Conservation (phyloP, 192 early-diverging fungal genomes). For the Neocallimastix lanati region DNA sequence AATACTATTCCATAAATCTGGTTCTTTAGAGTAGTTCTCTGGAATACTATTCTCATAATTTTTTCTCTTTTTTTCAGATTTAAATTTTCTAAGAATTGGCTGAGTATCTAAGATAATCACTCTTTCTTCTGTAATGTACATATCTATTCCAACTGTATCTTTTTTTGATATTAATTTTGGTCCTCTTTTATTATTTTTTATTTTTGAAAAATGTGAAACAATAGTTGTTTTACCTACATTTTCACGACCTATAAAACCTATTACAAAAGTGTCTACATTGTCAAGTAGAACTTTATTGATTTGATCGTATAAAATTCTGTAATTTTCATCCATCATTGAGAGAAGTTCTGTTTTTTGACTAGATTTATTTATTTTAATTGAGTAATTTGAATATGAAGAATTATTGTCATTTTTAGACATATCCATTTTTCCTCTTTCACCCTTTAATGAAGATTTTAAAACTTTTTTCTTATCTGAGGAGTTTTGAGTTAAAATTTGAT, state of each 20-base stretch:
- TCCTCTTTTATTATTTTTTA: conserved; percentile 5
- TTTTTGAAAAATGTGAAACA: conserved; percentile 27
- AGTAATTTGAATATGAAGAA: background rate
- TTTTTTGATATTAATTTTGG: conserved; percentile 2
- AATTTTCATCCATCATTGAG: background rate
- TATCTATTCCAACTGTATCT: conserved; percentile 35
- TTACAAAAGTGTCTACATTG: conserved; percentile 43
- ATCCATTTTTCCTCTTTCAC: background rate
- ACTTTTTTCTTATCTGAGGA: background rate
- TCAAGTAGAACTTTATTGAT: conserved; percentile 31
- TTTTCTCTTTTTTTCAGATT: background rate
- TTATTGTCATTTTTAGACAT: background rate
- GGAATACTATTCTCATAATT: conserved; percentile 10
- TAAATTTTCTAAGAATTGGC: conserved; percentile 17
- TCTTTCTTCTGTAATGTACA: conserved; percentile 44
- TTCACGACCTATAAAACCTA: conserved; percentile 45
- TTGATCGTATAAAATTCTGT: background rate
- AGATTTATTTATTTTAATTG: background rate
- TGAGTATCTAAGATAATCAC: conserved; percentile 43
- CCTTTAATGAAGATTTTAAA: background rate
- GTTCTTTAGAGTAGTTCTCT: background rate
- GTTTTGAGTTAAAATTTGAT: background rate
- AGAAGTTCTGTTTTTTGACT: background rate
- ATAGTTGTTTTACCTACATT: conserved; percentile 45
- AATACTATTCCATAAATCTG: conserved; percentile 5